These are phyloP conservation scores for Kodamaea plutei DNA, from an alignment of 1,139 yeast species.

Conservation along the genomic window DNA sequence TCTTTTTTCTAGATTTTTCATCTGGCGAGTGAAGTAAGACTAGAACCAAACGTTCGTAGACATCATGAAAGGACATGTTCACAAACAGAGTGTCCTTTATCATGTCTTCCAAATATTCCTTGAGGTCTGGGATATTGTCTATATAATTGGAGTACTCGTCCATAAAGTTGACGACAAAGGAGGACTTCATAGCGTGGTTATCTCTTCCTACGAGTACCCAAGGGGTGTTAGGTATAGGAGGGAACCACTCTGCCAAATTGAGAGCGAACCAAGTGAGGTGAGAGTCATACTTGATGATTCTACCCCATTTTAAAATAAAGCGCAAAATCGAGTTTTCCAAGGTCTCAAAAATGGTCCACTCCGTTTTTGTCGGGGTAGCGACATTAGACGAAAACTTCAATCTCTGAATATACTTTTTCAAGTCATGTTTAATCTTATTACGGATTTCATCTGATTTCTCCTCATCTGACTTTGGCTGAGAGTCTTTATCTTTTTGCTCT, in stretches of 20 bases:
- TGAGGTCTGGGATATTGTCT: slow-evolving; percentile 29
- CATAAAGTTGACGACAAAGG: slow-evolving; percentile 37
- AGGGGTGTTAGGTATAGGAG: slow-evolving; percentile 49
- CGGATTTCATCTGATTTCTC: slow-evolving; percentile 23
- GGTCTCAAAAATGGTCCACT: slow-evolving; percentile 50
- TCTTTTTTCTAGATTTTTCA: slow-evolving; percentile 13
- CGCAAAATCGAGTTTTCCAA: slow-evolving; percentile 59
- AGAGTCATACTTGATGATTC: slow-evolving; percentile 69
- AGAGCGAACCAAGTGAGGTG: slow-evolving; percentile 86
- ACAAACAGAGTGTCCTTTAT: slow-evolving; percentile 25
- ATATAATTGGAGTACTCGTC: slow-evolving; percentile 49
- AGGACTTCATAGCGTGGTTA: slow-evolving; percentile 18
- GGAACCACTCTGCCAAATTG: slow-evolving; percentile 87
- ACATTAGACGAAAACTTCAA: slow-evolving; percentile 18
- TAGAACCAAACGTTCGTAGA: slow-evolving; percentile 71
- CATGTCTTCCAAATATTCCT: slow-evolving; percentile 23
- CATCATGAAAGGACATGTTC: slow-evolving; percentile 56
- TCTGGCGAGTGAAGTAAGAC: slow-evolving; percentile 75
- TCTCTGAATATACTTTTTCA: slow-evolving; percentile 50
- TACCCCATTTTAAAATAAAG: slow-evolving; percentile 77
- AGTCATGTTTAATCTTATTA: slow-evolving; percentile 44
- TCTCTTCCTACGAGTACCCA: slow-evolving; percentile 46
- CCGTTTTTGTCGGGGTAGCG: slow-evolving; percentile 31
- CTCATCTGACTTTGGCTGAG: too few relatives aligned
- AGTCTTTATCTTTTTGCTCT: slow-evolving; percentile 10